Conservation (phyloP, 768 basidiomycete genomes). For the Cyathus striatus region DNA sequence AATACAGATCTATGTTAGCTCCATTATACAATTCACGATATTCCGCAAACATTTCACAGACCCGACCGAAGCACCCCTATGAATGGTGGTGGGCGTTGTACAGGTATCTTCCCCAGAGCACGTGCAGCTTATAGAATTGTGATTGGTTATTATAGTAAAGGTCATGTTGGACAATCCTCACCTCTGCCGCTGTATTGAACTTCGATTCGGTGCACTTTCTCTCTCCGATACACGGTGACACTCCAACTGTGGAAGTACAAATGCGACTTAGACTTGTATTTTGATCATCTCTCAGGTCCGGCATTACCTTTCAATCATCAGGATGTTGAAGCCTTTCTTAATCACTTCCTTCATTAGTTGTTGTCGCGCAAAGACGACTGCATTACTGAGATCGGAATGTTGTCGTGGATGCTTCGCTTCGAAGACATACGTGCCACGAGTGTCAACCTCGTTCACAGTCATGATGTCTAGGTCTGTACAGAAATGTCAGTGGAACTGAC, state of each 20-base stretch:
- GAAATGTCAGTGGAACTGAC: constrained; percentile 3
- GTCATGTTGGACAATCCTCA: constrained; percentile 17
- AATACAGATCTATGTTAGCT: no score
- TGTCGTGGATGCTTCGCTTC: constrained; percentile 45
- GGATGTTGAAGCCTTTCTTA: constrained; percentile 54
- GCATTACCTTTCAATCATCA: constrained; percentile 65
- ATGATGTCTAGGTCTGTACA: constrained; percentile 57
- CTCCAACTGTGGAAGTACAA: constrained; percentile 46
- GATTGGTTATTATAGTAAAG: constrained; percentile 4
- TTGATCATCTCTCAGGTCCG: no score
- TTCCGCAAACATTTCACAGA: no score
- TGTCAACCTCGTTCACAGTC: constrained; percentile 46
- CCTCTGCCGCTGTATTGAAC: constrained; percentile 66
- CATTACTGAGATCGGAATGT: constrained; percentile 42
- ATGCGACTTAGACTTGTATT: no score
- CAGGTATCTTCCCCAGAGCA: constrained; percentile 41
- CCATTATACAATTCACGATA: no score
- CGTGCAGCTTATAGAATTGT: constrained; percentile 41
- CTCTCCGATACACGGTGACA: constrained; percentile 58
- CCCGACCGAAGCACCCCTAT: constrained; percentile 50
- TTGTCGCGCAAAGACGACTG: constrained; percentile 58
- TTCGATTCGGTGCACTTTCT: constrained; percentile 58
- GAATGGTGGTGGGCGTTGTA: constrained; percentile 54
- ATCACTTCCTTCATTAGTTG: constrained; percentile 54
- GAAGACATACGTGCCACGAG: constrained; percentile 59